These are phyloP conservation scores for Scleroderma bovista DNA, from an alignment of 768 basidiomycete genomes.

Conservation along the genomic window DNA sequence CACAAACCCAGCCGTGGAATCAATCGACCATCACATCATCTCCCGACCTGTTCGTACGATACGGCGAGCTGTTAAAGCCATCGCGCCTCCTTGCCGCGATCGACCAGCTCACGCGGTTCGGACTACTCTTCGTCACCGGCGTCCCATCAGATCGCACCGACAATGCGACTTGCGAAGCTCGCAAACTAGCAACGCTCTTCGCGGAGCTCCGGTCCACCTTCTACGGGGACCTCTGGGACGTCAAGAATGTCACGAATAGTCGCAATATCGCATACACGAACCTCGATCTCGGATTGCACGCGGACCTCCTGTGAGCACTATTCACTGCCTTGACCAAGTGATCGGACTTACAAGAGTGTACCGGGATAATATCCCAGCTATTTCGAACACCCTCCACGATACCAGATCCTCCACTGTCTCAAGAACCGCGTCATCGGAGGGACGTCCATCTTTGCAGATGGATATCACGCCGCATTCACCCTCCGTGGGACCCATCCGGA, in stretches of 20 bases:
- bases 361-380: constrained; percentile 52
- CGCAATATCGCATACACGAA: constrained; percentile 95
- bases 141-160: constrained; percentile 62
- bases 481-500: constrained; percentile 43
- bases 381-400: constrained; percentile 85
- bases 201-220: constrained; percentile 82
- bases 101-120: constrained; percentile 63
- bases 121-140: constrained; percentile 65
- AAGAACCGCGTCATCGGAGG: constrained; percentile 83
- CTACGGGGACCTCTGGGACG: constrained; percentile 88
- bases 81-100: constrained; percentile 52
- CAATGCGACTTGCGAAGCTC: constrained; percentile 60
- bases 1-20: constrained; percentile 41
- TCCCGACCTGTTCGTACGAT: constrained; percentile 49
- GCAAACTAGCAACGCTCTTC: constrained; percentile 58
- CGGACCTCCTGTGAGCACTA: constrained; percentile 80
- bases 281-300: constrained; percentile 80
- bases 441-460: constrained; percentile 82
- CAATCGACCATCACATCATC: constrained; percentile 30
- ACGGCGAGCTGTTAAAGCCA: constrained; percentile 42
- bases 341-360: neutral
- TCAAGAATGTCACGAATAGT: constrained; percentile 66
- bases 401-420: constrained; percentile 89
- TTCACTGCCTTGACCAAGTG: neutral
- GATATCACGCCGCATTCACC: constrained; percentile 53